These are phyloP conservation scores for Tephrocybe sp. DNA, from an alignment of 768 basidiomycete genomes.

Conservation along the genomic window DNA sequence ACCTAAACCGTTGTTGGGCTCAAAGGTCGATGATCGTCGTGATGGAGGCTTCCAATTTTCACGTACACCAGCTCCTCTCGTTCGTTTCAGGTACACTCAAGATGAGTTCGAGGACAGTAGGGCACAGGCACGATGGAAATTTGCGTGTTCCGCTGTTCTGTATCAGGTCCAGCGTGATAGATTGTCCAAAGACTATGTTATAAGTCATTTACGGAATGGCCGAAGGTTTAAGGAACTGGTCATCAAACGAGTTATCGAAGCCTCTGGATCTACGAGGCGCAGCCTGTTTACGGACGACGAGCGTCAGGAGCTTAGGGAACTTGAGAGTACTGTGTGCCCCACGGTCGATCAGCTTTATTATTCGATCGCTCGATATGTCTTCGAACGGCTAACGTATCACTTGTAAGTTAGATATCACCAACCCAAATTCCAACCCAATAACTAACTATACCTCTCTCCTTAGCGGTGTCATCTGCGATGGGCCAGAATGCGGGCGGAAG, in stretches of 20 bases:
- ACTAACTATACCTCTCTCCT: neutral
- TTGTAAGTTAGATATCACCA: neutral
- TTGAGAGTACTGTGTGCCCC: neutral
- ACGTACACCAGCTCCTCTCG: slow-evolving; percentile 1
- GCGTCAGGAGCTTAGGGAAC: neutral
- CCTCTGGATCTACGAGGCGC: neutral
- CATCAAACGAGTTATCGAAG: neutral
- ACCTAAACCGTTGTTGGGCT: neutral
- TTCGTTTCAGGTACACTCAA: slow-evolving; percentile 1
- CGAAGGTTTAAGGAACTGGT: slow-evolving; percentile 5
- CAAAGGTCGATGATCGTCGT: neutral
- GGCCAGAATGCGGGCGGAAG: neutral
- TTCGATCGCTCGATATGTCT: neutral
- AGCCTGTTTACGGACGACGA: neutral
- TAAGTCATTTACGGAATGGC: neutral
- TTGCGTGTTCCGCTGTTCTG: slow-evolving; percentile 1
- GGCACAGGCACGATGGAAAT: neutral
- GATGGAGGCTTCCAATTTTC: slow-evolving; percentile 4
- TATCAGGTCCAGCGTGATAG: neutral
- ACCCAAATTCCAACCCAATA: too few relatives aligned
- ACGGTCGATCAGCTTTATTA: neutral
- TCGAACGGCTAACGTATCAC: neutral
- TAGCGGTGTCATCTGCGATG: neutral
- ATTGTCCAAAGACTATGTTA: neutral
- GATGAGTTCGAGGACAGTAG: neutral